Conservation (phyloP, 352 stramenopile species). For the Plasmopara muralis region DNA sequence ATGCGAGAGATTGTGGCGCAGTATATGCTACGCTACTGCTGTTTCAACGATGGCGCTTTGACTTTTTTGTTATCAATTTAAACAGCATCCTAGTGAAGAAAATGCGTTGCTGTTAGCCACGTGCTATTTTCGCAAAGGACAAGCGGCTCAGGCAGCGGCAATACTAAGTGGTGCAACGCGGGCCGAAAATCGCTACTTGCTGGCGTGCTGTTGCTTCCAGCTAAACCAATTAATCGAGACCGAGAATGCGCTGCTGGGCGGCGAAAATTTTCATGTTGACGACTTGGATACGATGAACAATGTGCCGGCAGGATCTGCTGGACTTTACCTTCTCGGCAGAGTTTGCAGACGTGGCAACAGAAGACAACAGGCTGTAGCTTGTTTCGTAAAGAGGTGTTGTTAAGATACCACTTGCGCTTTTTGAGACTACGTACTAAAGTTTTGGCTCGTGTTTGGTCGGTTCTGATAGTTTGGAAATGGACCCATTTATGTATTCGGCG, state of each 20-base stretch:
- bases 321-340: conserved; percentile 87
- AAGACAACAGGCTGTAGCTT: conserved; percentile 85
- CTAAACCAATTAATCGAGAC: conserved; percentile 72
- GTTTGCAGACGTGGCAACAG: conserved; percentile 88
- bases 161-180: conserved; percentile 40
- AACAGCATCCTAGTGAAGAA: conserved; percentile 45
- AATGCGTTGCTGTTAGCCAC: conserved; percentile 55
- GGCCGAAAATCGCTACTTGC: conserved; percentile 55
- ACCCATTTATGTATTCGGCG: conserved; percentile 88
- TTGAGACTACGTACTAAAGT: background rate
- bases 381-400: conserved; percentile 79
- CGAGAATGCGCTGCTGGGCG: conserved; percentile 86
- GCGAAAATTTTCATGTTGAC: conserved; percentile 22
- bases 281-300: conserved; percentile 21
- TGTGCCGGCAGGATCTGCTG: conserved; percentile 81
- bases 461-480: conserved; percentile 74
- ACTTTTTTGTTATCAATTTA: conserved; percentile 17
- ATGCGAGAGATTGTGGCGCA: conserved; percentile 6
- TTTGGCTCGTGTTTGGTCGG: conserved; percentile 6
- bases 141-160: conserved; percentile 40
- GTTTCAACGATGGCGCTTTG: conserved; percentile 8
- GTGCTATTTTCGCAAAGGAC: conserved; percentile 59
- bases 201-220: conserved; percentile 71
- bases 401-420: background rate
- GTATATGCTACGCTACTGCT: conserved; percentile 13